Percentiles rank a stretch among this genome's conserved stretches.
phyloP scores from a whole-genome alignment of 1,284 basidiomycete species.

The Leccinum angustisporum region DNA sequence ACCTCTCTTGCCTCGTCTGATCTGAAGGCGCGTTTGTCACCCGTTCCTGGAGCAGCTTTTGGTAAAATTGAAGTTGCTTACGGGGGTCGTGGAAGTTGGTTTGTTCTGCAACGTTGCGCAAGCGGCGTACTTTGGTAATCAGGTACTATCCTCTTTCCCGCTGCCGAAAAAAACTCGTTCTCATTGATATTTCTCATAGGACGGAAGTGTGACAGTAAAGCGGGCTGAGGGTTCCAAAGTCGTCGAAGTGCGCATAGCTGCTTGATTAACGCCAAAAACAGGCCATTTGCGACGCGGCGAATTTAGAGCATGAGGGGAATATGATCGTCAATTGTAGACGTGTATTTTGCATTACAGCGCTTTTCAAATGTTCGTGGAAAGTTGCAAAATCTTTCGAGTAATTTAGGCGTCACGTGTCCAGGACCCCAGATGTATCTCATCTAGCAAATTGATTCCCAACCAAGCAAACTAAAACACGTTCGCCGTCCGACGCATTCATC shows the following conservation, averaged over 20 bases:
- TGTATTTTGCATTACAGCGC: not conserved
- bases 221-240: constrained; percentile 14
- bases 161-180: not conserved
- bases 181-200: constrained; percentile 16
- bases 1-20: not conserved
- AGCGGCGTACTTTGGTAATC: constrained; percentile 96
- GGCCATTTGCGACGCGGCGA: not conserved
- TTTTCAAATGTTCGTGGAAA: too few relatives aligned
- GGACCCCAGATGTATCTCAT: too few relatives aligned
- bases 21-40: not conserved
- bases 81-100: constrained; percentile 96
- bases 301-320: not conserved
- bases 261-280: constrained; percentile 8
- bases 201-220: constrained; percentile 34
- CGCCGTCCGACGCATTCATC: too few relatives aligned
- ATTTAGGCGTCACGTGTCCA: too few relatives aligned
- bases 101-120: constrained; percentile 93
- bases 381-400: too few relatives aligned
- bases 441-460: too few relatives aligned
- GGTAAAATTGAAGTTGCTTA: constrained; percentile 81
- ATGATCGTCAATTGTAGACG: not conserved
- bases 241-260: constrained; percentile 20
- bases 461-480: too few relatives aligned
- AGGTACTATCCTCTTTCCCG: constrained; percentile 44
- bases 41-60: constrained; percentile 52